phyloP scores from a whole-genome alignment of 192 early-diverging fungal species.

The Coemansia nantahalensis region DNA sequence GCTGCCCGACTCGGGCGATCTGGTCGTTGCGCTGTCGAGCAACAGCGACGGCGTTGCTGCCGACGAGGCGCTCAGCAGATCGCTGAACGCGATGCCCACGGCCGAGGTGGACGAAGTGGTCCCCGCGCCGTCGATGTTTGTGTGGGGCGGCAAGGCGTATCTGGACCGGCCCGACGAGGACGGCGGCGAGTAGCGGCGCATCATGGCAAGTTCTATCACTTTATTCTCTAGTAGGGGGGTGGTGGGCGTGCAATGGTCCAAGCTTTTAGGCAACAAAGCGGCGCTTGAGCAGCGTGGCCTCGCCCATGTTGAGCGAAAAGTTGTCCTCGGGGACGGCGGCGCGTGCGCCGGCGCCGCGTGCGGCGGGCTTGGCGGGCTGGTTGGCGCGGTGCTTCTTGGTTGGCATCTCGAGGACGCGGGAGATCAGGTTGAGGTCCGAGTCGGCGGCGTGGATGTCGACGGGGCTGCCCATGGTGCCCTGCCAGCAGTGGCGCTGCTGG shows the following conservation, averaged over 20 bases:
- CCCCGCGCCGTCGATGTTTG: slow-evolving; percentile 25
- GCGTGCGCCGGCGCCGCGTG: slow-evolving; percentile 2
- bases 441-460: slow-evolving; percentile 50
- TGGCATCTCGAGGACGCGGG: slow-evolving; percentile 44
- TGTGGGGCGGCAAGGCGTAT: slow-evolving; percentile 49
- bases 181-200: no score
- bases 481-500: slow-evolving; percentile 54
- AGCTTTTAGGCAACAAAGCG: slow-evolving; percentile 29
- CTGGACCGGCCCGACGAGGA: slow-evolving; percentile 26
- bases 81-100: slow-evolving; percentile 16
- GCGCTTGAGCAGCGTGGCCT: slow-evolving; percentile 48
- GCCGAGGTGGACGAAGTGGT: slow-evolving; percentile 3
- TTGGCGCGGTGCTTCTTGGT: slow-evolving; percentile 43
- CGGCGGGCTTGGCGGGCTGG: slow-evolving; percentile 18
- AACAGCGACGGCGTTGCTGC: not conserved
- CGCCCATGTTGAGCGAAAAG: slow-evolving; percentile 53
- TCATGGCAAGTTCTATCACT: no score
- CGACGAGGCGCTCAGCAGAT: slow-evolving; percentile 8
- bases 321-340: slow-evolving; percentile 3
- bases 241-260: no score
- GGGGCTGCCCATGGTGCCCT: slow-evolving; percentile 51
- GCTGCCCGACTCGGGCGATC: not conserved
- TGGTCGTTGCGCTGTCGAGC: slow-evolving; percentile 8
- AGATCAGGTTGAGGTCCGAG: slow-evolving; percentile 46
- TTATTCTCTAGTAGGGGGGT: no score